Evolutionary conservation across 2,329 filamentous ascomycete genomes (phyloP).

Genomic region (Trichoderma atroviride): DNA sequence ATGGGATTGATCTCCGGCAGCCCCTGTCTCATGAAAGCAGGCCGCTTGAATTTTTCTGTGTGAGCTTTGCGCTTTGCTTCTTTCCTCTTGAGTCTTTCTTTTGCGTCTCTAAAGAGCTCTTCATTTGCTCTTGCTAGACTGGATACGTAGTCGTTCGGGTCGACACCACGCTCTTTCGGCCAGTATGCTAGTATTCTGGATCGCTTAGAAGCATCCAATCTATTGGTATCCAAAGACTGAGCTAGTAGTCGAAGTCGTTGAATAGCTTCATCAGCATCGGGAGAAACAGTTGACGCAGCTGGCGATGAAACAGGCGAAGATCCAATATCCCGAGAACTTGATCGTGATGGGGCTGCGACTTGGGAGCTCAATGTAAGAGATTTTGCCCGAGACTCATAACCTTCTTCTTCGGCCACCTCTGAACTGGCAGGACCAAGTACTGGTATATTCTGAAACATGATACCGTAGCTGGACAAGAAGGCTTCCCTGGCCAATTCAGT

Average conservation of each 20-base stretch:
- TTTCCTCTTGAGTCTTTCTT: conserved; percentile 39
- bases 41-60: conserved; percentile 41
- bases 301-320: conserved; percentile 34
- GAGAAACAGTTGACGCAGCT: conserved; percentile 29
- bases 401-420: conserved; percentile 25
- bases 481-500: conserved; percentile 40
- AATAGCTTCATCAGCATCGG: conserved; percentile 36
- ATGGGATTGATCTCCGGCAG: conserved; percentile 27
- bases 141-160: conserved; percentile 43
- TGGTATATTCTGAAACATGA: conserved; percentile 40
- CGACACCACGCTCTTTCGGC: conserved; percentile 43
- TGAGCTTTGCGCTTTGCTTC: conserved; percentile 41
- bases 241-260: conserved; percentile 42
- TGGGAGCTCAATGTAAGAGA: conserved; percentile 17
- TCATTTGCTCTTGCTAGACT: conserved; percentile 43
- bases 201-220: conserved; percentile 34
- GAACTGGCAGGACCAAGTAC: conserved; percentile 35
- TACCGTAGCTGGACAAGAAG: conserved; percentile 41
- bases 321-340: conserved; percentile 27
- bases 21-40: conserved; percentile 36
- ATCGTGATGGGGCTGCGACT: background rate
- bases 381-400: conserved; percentile 27
- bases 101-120: conserved; percentile 41
- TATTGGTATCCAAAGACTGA: conserved; percentile 35
- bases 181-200: conserved; percentile 43